A percentile compares a stretch with the other conserved stretches of the same genome.
Conservation (phyloP, 2,329 filamentous ascomycete genomes). For the Monosporascus sp. region DNA sequence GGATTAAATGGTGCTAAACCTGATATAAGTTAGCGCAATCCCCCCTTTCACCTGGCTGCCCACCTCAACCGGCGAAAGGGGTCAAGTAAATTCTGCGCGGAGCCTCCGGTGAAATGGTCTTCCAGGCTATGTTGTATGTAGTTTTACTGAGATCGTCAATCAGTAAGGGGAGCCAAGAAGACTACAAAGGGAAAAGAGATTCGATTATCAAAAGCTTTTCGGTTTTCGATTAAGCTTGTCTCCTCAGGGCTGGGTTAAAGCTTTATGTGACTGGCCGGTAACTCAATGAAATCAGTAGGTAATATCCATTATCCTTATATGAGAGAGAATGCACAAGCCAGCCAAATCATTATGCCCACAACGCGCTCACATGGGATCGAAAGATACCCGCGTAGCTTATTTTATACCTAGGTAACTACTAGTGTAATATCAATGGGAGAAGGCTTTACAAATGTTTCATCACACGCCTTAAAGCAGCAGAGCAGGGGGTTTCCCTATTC, state of each 20-base stretch:
- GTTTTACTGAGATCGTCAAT: neutral
- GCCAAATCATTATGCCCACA: no score
- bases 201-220: neutral
- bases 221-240: no score
- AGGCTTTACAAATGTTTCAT: neutral
- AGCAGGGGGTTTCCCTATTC: neutral
- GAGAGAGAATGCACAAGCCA: no score
- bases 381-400: no score
- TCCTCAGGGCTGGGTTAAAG: no score
- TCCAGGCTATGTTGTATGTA: slow-evolving; percentile 7
- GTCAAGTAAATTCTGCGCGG: no score
- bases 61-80: neutral
- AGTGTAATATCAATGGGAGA: neutral
- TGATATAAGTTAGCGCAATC: slow-evolving; percentile 6
- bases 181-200: neutral
- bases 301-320: no score
- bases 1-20: slow-evolving; percentile 6
- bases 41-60: slow-evolving; percentile 6
- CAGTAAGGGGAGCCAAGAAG: neutral
- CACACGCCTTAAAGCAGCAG: neutral
- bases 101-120: neutral
- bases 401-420: no score
- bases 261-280: no score
- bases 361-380: no score
- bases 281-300: no score